Evolutionary conservation across 441 rosid species (phyloP), one percentile per base, ranked within the genome.

Genomic region (Omphalea diandra): DNA sequence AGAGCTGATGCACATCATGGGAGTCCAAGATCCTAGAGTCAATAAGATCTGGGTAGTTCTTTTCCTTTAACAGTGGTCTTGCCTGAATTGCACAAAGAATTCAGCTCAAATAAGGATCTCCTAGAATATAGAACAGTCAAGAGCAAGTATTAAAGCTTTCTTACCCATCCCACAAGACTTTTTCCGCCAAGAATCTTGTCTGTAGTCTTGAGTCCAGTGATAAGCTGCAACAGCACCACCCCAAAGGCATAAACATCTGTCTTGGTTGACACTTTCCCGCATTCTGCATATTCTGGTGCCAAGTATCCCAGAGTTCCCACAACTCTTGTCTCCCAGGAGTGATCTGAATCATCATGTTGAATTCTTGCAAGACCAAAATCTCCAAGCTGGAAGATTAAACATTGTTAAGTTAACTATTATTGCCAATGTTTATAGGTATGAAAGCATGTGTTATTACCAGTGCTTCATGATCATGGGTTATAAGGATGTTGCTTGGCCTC

Each of bases 361-460:
- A 83, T 75, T 76, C 82, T 89, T 18, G 93, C 96, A 62, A 87
- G 88, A 8, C 93, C 96, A 66, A 89, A 87, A 77, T 89, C 96
- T 65, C 90, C 90, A 64, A 89, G 89, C 81, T 82, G 81, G 41
- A 43, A 20, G 24, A 82, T 74, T 49, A 73, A 73, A 80, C 29
- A 82, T n/a, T 76, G 82, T 84, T 77, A 41, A 70, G 81, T 70
- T 58, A 70, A 83, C 73, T 62, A 54, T 11, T 27, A 54, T 54
- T 27, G 8, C 2, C 29, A 27, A 2, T 54, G 26, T 50, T 41
- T 61, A 70, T 29, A 31, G 4, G 32, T 40, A 35, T 69, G 73
- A 56, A 67, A 38, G 38, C 44, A 52, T 73, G 63, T 63, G 60
- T 26, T 26, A 41, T 70, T 89, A 85, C 94, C 87, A 79, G 58